Base-by-base conservation (phyloP, 2,329 filamentous ascomycete species). In the Epichloe amarillans region DNA sequence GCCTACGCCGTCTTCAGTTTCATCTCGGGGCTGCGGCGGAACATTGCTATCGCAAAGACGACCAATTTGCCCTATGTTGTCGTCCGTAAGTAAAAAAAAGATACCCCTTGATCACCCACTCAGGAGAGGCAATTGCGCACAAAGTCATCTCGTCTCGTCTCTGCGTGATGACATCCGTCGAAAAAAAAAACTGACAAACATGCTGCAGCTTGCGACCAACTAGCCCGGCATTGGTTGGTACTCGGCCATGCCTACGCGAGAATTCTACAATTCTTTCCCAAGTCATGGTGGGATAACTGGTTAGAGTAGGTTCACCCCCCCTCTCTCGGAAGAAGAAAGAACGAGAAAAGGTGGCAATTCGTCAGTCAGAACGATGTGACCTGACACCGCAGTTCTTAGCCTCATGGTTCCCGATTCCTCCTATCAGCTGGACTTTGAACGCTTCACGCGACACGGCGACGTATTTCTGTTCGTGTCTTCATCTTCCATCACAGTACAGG, bases 381-480 rank as follows among this genome's bases (percentile, higher is more conserved):
- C 37, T 49, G 26, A 42, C 38, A 35, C 19, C 17, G 21, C n/a
- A 21, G 12, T 17, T 38, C 7, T 33, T 55, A 80, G 78, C 42
- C 66, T 77, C 56, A 60, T 84, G 55, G 61, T 69, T n/a, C 75
- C 75, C 2, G 78, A 86, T 57, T 85, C 79, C 73, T 62, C 71
- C 7, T 85, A 77, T 66, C 62, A 64, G n/a, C 62, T 71, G 12
- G 73, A 76, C 30, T 76, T 82, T 57, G 69, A 72, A 19, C 70
- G 77, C 15, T 88, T 83, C 60, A 68, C 74, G 30, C 69, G 73
- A 15, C 60, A 80, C 10, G 82, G 79, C 42, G 83, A 88, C 56
- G 72, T 76, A 12, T 83, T 87, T 58, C 57, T 88, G 7, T 58
- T 80, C n/a, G 82, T 83, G 7, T 74, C 79, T 0, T 81, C 84